These are phyloP conservation scores for Calonectria ilicicola DNA, from an alignment of 2,329 filamentous ascomycete species.

Conservation along the genomic window DNA sequence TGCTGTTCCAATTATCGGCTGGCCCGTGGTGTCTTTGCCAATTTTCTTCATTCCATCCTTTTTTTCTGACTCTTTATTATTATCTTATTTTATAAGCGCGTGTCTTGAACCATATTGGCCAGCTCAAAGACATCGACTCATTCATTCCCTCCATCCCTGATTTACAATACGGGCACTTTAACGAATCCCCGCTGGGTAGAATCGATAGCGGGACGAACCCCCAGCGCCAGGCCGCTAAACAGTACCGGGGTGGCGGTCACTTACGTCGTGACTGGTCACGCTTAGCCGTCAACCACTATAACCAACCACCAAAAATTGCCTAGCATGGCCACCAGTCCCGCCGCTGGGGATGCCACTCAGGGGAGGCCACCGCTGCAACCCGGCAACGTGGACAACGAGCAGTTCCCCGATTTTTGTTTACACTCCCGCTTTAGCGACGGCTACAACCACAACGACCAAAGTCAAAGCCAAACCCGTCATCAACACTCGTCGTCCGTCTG, in stretches of 20 bases:
- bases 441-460: constrained; percentile 23
- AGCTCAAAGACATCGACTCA: neutral
- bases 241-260: constrained; percentile 10
- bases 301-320: constrained; percentile 26
- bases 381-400: constrained; percentile 52
- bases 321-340: constrained; percentile 34
- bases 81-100: neutral
- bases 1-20: neutral
- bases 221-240: constrained; percentile 8
- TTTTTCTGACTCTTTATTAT: neutral
- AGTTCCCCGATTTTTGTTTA: constrained; percentile 60
- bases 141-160: constrained; percentile 1
- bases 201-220: constrained; percentile 23
- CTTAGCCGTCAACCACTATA: constrained; percentile 15
- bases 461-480: constrained; percentile 13
- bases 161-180: neutral
- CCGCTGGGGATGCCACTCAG: constrained; percentile 35
- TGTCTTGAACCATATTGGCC: neutral
- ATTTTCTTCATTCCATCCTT: neutral
- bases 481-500: constrained; percentile 39
- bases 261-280: constrained; percentile 13
- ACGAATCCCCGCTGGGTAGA: neutral
- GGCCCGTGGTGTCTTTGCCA: constrained; percentile 1
- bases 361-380: constrained; percentile 46
- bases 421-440: constrained; percentile 36